Conservation (phyloP, 805 yeast species). For the Saccharomycopsis sp. region DNA sequence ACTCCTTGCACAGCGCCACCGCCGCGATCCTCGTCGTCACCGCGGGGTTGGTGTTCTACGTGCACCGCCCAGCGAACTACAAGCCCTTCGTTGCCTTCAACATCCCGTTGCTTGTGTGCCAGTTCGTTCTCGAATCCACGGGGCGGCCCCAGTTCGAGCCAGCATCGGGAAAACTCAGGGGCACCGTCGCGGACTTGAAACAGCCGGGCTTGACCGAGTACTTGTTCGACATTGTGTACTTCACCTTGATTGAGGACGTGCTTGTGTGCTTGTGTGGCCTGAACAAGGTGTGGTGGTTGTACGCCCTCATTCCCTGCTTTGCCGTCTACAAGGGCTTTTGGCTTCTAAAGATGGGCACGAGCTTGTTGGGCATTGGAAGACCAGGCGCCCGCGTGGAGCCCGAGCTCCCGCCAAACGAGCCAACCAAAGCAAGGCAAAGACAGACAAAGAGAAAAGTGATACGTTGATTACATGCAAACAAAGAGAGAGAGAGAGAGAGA, state of each 20-base stretch:
- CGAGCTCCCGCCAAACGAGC: background rate
- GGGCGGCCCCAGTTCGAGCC: constrained; percentile 49
- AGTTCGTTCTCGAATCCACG: constrained; percentile 46
- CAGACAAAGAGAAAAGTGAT: constrained; percentile 17
- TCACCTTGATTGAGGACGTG: constrained; percentile 51
- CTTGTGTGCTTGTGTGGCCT: constrained; percentile 46
- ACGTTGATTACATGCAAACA: no score
- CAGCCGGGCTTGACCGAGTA: constrained; percentile 64
- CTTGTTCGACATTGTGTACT: constrained; percentile 59
- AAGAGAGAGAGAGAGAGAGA: constrained; percentile 9
- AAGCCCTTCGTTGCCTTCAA: constrained; percentile 36
- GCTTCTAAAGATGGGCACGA: constrained; percentile 10
- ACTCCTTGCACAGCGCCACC: constrained; percentile 30
- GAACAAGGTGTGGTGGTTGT: constrained; percentile 52
- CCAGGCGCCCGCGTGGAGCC: background rate
- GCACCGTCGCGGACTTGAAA: constrained; percentile 51
- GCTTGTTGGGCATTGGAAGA: constrained; percentile 9
- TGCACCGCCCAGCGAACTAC: constrained; percentile 39
- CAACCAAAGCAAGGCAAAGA: constrained; percentile 4
- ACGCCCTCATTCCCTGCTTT: constrained; percentile 26
- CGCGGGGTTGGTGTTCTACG: constrained; percentile 30
- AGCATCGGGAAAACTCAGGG: constrained; percentile 36
- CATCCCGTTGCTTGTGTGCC: constrained; percentile 35
- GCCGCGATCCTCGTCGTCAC: constrained; percentile 32
- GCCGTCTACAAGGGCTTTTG: constrained; percentile 13